A percentile compares a stretch with the other conserved stretches of the same genome.
Evolutionary conservation across 257 asterid species (phyloP).

Genomic region (Paraleonurus japonicus): DNA sequence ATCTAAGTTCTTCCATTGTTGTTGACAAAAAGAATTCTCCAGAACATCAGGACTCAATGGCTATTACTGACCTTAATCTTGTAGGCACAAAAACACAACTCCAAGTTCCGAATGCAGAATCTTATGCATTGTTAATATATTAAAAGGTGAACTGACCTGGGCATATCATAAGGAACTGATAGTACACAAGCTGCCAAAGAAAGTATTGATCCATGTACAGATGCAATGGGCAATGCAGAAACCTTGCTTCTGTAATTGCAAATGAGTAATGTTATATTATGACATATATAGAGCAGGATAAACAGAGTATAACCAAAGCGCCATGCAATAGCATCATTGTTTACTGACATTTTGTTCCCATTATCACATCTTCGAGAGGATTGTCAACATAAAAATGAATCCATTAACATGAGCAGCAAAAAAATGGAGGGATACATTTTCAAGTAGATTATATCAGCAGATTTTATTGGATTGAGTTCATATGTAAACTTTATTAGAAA

Average conservation of each 20-base stretch:
- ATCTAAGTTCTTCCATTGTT: not conserved
- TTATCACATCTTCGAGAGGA: not conserved
- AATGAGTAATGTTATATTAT: constrained; percentile 13
- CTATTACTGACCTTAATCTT: not conserved
- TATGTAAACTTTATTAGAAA: not conserved
- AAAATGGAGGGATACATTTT: not conserved
- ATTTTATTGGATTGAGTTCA: not conserved
- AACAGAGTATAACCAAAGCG: not conserved
- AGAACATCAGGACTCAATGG: not conserved
- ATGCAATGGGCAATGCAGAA: constrained; percentile 64
- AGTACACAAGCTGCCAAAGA: constrained; percentile 93
- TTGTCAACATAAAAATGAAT: constrained; percentile 2
- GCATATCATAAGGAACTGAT: constrained; percentile 97
- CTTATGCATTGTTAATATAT: constrained; percentile 15
- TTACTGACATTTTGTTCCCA: not conserved
- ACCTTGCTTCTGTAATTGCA: constrained; percentile 55
- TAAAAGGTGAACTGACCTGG: constrained; percentile 56
- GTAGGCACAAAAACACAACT: not conserved
- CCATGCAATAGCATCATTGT: constrained; percentile 1
- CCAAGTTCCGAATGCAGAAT: not conserved
- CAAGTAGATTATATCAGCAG: constrained; percentile 8
- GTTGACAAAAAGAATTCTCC: constrained; percentile 8
- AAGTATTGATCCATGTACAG: constrained; percentile 87
- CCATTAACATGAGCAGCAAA: not conserved
- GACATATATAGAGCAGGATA: constrained; percentile 11